These are phyloP conservation scores for Penicillium concentricum DNA, from an alignment of 2,329 filamentous ascomycete genomes.

Conservation along the genomic window DNA sequence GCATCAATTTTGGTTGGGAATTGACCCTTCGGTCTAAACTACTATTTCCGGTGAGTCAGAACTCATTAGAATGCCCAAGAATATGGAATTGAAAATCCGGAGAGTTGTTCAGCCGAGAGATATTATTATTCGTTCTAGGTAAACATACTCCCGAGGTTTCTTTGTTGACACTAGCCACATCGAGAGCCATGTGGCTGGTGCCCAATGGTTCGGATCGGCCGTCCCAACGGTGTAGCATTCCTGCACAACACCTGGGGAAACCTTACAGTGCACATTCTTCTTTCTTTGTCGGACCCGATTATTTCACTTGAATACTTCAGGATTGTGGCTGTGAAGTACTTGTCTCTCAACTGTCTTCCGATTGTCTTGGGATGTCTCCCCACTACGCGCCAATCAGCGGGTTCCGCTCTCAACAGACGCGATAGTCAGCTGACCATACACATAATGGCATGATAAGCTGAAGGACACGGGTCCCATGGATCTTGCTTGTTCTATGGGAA, in stretches of 20 bases:
- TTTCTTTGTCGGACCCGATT: not conserved
- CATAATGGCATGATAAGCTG: constrained; percentile 6
- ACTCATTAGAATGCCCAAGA: not conserved
- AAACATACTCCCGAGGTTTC: not conserved
- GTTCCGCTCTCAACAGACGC: constrained; percentile 8
- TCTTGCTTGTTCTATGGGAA: not conserved
- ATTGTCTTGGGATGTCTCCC: constrained; percentile 1
- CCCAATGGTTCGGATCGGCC: constrained; percentile 1
- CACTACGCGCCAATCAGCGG: constrained; percentile 7
- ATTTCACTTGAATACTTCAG: not conserved
- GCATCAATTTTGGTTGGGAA: not conserved
- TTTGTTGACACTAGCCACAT: constrained; percentile 5
- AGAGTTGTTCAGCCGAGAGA: not conserved
- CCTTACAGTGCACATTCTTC: not conserved
- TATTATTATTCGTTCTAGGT: not conserved
- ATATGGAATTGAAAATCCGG: not conserved
- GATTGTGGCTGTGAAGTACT: constrained; percentile 5
- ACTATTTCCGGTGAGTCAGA: constrained; percentile 7
- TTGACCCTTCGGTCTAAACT: constrained; percentile 9
- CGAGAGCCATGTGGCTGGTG: constrained; percentile 8
- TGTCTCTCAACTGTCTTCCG: constrained; percentile 4
- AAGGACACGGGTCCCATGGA: constrained; percentile 7
- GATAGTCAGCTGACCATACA: constrained; percentile 10
- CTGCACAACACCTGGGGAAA: not conserved
- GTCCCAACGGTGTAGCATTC: constrained; percentile 3